Percentiles rank a stretch among this genome's conserved stretches.
Conservation (phyloP, 305 asterid species). For the Vinca major region DNA sequence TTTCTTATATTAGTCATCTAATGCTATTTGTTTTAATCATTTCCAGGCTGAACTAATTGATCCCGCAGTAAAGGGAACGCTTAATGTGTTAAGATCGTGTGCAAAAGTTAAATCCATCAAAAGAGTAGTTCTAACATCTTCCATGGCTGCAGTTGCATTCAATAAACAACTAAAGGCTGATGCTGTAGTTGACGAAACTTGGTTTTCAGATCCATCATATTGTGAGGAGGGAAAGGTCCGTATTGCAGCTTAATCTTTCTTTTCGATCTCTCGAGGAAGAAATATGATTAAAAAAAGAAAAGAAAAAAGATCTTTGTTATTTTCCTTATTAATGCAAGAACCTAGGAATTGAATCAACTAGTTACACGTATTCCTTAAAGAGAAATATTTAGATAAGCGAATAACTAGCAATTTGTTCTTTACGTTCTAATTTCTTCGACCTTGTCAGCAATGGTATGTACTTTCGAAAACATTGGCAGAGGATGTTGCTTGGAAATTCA, state of each 20-base stretch:
- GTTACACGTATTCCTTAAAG: too few relatives aligned
- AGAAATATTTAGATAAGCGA: background rate
- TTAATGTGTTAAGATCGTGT: conserved; percentile 33
- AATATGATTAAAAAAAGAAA: too few relatives aligned
- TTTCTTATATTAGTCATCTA: background rate
- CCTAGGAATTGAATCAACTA: too few relatives aligned
- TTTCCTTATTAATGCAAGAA: background rate
- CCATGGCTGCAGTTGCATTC: conserved; percentile 17
- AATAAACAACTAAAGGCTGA: conserved; percentile 8
- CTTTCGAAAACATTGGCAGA: conserved; percentile 59
- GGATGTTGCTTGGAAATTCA: conserved; percentile 40
- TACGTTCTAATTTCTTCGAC: background rate
- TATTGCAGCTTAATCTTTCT: background rate
- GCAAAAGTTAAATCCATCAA: conserved; percentile 15
- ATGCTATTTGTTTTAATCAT: background rate
- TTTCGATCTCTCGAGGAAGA: background rate
- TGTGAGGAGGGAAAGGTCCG: conserved; percentile 28
- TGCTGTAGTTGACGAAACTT: conserved; percentile 27
- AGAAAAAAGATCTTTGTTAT: background rate
- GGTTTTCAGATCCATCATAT: conserved; percentile 32
- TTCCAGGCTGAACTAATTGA: conserved; percentile 28
- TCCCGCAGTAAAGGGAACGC: conserved; percentile 36
- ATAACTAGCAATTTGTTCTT: background rate
- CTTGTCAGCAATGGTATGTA: conserved; percentile 42
- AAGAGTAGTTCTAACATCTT: conserved; percentile 33